These are phyloP conservation scores for Coemansia sp. DNA, from an alignment of 192 early-diverging fungal genomes.

Conservation along the genomic window DNA sequence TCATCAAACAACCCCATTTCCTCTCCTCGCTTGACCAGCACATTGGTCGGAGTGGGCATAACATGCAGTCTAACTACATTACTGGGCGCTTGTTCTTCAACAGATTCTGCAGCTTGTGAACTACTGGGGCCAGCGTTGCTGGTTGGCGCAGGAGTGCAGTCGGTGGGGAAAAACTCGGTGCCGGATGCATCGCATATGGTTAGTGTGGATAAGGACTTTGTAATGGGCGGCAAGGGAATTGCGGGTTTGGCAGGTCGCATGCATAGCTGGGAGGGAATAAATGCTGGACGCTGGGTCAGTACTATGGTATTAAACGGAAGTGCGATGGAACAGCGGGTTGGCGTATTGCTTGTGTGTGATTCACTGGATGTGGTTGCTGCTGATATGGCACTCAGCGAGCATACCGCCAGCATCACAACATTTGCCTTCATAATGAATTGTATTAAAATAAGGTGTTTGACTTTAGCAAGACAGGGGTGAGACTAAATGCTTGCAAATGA, in stretches of 20 bases:
- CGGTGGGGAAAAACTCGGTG: constrained; percentile 13
- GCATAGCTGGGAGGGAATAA: constrained; percentile 2
- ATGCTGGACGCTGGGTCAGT: neutral
- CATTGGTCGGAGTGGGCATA: constrained; percentile 11
- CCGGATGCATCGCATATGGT: constrained; percentile 29
- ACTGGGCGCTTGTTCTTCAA: neutral
- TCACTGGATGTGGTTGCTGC: neutral
- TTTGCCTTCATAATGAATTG: constrained; percentile 1
- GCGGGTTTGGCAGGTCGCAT: neutral
- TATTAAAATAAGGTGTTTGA: neutral
- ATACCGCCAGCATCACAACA: neutral
- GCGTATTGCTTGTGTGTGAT: neutral
- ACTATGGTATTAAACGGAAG: constrained; percentile 10
- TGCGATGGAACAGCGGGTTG: neutral
- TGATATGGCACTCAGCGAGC: neutral
- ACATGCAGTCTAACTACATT: constrained; percentile 3
- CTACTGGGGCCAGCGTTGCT: neutral
- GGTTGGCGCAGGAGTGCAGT: constrained; percentile 12
- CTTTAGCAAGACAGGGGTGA: neutral
- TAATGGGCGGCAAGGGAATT: constrained; percentile 18
- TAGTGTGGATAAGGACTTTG: constrained; percentile 15
- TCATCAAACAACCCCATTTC: neutral
- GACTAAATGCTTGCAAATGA: neutral
- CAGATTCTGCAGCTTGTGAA: neutral
- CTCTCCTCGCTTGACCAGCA: neutral